These are phyloP conservation scores for Naganishia liquefaciens DNA, from an alignment of 1,284 basidiomycete species.

Conservation along the genomic window DNA sequence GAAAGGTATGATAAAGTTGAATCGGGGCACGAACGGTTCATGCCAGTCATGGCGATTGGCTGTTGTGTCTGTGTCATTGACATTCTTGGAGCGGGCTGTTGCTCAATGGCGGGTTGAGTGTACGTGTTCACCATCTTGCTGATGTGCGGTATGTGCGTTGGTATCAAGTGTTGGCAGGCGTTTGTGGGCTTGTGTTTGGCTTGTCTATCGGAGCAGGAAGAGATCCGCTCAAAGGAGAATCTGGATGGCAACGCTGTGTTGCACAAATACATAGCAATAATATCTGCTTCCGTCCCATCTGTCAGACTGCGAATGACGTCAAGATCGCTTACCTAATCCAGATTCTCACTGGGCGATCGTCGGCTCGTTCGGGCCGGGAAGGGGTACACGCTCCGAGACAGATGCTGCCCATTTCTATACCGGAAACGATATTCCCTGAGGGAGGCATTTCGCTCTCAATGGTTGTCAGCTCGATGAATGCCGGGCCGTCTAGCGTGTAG, in stretches of 20 bases:
- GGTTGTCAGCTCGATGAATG: background rate
- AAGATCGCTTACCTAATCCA: background rate
- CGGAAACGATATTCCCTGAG: background rate
- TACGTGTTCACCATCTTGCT: slow-evolving; percentile 13
- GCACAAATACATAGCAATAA: background rate
- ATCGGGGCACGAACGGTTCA: background rate
- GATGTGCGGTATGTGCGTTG: background rate
- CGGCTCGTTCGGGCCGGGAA: too few relatives aligned
- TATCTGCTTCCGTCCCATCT: background rate
- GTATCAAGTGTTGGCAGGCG: background rate
- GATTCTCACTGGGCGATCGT: too few relatives aligned
- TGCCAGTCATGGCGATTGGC: slow-evolving; percentile 18
- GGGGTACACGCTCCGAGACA: too few relatives aligned
- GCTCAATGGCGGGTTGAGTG: slow-evolving; percentile 21
- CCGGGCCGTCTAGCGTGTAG: too few relatives aligned
- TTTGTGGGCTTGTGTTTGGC: background rate
- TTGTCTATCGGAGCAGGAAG: too few relatives aligned
- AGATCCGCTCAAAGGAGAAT: too few relatives aligned
- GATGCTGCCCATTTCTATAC: background rate
- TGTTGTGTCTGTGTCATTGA: slow-evolving; percentile 18
- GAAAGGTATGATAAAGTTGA: background rate
- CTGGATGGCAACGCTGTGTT: background rate
- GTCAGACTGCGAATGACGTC: slow-evolving; percentile 12
- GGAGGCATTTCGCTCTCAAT: background rate
- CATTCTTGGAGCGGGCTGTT: slow-evolving; percentile 10